Percentiles rank a stretch among this genome's conserved stretches.
Evolutionary conservation across 352 stramenopile species (phyloP).

Genomic region (Pythium aquatile): DNA sequence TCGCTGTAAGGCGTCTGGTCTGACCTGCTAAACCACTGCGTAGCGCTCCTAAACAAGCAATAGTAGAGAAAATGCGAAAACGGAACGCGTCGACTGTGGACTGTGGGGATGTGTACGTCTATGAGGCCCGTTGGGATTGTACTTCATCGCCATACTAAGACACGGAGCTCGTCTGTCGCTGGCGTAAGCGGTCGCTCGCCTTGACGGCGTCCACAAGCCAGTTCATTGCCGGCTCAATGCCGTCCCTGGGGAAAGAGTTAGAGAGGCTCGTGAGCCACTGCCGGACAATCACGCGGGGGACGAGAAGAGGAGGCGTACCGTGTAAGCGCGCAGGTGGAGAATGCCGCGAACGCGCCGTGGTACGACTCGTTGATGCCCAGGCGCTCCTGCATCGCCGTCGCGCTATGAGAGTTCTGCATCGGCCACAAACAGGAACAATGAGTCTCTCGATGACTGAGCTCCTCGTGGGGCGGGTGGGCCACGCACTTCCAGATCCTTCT

Average conservation of each 20-base stretch:
- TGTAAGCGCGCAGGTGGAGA: conserved; percentile 63
- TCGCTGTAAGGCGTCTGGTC: conserved; percentile 46
- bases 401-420: conserved; percentile 35
- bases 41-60: conserved; percentile 7
- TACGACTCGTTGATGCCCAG: conserved; percentile 41
- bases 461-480: background rate
- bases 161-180: background rate
- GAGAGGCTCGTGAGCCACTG: background rate
- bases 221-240: conserved; percentile 67
- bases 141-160: background rate
- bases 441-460: background rate
- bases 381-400: conserved; percentile 40
- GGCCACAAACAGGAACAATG: background rate
- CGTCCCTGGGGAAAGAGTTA: conserved; percentile 34
- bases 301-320: conserved; percentile 21
- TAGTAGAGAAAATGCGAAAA: background rate
- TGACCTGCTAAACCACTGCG: background rate
- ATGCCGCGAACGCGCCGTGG: conserved; percentile 39
- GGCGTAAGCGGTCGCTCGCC: conserved; percentile 62
- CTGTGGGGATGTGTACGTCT: background rate
- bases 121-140: background rate
- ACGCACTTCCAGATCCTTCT: conserved; percentile 78
- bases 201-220: conserved; percentile 77
- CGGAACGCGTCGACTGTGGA: background rate
- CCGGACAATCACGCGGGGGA: no score